Base-by-base conservation (phyloP, 2,329 filamentous ascomycete species). In the Tolypocladium inflatum region DNA sequence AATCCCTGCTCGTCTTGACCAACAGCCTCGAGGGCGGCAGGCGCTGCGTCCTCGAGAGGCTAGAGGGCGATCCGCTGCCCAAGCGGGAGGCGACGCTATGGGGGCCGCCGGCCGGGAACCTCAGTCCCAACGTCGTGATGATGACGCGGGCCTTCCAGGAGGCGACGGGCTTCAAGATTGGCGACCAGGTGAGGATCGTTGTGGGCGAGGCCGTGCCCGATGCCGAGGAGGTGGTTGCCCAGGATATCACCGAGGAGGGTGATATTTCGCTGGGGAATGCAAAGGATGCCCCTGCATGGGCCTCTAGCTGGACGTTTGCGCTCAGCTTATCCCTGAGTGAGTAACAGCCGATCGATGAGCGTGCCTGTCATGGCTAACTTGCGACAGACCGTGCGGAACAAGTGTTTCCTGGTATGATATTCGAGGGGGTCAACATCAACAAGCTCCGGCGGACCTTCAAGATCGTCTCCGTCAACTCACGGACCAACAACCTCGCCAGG, bases 101-200 rank as follows among this genome's bases (percentile, higher is more conserved):
- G 74, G 74, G 76, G 0, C 70, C 79, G 19, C 76, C 78, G 2
- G 78, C 79, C 51, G 80, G 86, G 68, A 85, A 86, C 65, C 76
- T 90, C 63, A 81, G 85, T 66, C 84, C 83, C 63, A 82, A 86
- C 61, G 79, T 90, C 58, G 77, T 89, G 55, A 80, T 92, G 77
- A 83, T 90, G 76, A 86, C 89, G 26, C 86, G 89, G 61, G 78
- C 84, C 7, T 83, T 95, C 57, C 87, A 89, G 61, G 86, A 89
- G 41, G 81, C 84, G 8, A 88, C 88, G 63, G 84, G 83, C 1
- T 81, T 96, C 64, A 87, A 87, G 60, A 76, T 94, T 4, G 85
- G 85, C 19, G 88, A 91, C 54, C 81, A 84, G 55, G 74, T 81
- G 39, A 73, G 72, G 39, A 76, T 95, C 54, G 78, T 80, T 9